Evolutionary conservation across 148 eudicot genomes (phyloP).

Genomic region (Amaranthus hypochondriacus): DNA sequence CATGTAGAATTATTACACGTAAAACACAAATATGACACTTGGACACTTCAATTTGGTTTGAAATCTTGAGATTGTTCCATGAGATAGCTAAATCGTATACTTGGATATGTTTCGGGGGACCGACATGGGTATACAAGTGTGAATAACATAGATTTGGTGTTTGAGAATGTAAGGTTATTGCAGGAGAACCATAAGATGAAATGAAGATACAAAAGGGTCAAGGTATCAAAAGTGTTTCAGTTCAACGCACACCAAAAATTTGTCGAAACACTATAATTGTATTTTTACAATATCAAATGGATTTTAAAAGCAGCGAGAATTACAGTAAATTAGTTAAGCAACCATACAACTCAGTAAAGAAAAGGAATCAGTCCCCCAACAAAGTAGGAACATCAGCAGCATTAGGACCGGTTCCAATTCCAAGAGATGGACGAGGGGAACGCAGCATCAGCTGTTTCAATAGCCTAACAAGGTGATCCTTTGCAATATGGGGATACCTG

Average conservation of each 20-base stretch:
- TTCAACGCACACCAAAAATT: not conserved
- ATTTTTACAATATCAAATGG: not conserved
- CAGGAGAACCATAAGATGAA: too few species aligned
- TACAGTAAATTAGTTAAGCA: slow-evolving; percentile 16
- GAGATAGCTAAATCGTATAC: too few species aligned
- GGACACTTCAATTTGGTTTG: too few species aligned
- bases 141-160: too few species aligned
- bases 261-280: not conserved
- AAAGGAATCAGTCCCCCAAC: slow-evolving; percentile 81
- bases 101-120: too few species aligned
- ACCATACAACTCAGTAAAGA: slow-evolving; percentile 74
- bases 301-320: not conserved
- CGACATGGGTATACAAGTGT: too few species aligned
- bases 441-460: slow-evolving; percentile 76
- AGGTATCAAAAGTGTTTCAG: not conserved
- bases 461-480: slow-evolving; percentile 86
- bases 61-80: too few species aligned
- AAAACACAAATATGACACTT: too few species aligned
- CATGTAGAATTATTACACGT: too few species aligned
- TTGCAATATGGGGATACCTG: slow-evolving; percentile 86
- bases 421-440: slow-evolving; percentile 38
- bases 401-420: slow-evolving; percentile 43
- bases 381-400: slow-evolving; percentile 94
- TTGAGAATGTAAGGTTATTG: too few species aligned
- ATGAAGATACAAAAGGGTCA: too few species aligned